Percentiles rank a stretch among this genome's conserved stretches.
phyloP scores from a whole-genome alignment of 805 yeast genomes.

The Hanseniaspora hatyaiensis region DNA sequence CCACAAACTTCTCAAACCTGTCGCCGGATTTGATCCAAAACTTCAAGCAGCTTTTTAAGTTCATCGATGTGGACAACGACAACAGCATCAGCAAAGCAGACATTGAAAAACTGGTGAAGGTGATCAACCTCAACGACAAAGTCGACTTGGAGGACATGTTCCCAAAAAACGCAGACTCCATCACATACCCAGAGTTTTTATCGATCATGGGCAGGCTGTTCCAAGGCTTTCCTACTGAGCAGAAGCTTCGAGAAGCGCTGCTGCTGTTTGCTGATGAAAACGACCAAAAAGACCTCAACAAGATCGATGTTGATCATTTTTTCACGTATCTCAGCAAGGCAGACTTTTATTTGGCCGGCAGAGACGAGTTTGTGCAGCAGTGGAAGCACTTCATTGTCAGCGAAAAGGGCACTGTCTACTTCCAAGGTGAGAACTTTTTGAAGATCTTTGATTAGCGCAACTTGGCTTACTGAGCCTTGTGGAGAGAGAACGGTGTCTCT shows the following conservation, averaged over 20 bases:
- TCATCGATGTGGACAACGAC: slow-evolving; percentile 74
- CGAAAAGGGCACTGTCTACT: slow-evolving; percentile 43
- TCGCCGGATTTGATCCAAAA: slow-evolving; percentile 53
- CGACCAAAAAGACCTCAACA: slow-evolving; percentile 29
- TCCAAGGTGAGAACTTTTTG: slow-evolving; percentile 54
- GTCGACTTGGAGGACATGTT: slow-evolving; percentile 24
- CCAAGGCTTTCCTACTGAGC: slow-evolving; percentile 39
- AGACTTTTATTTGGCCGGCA: slow-evolving; percentile 31
- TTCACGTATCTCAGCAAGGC: slow-evolving; percentile 39
- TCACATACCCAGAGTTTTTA: slow-evolving; percentile 57
- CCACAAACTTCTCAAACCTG: slow-evolving; percentile 35
- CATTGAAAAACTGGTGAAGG: slow-evolving; percentile 41
- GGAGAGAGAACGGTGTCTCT: no score
- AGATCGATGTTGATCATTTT: slow-evolving; percentile 38
- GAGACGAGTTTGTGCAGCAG: slow-evolving; percentile 32
- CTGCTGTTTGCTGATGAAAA: slow-evolving; percentile 34
- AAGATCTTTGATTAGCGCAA: slow-evolving; percentile 33
- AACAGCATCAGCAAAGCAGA: slow-evolving; percentile 49
- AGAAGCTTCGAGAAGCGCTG: slow-evolving; percentile 49
- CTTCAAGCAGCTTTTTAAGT: slow-evolving; percentile 61
- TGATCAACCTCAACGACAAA: slow-evolving; percentile 38
- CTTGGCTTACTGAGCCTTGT: no score
- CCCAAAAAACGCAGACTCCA: slow-evolving; percentile 25
- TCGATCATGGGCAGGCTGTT: slow-evolving; percentile 49
- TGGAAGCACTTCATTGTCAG: slow-evolving; percentile 46